phyloP scores from a whole-genome alignment of 2,329 filamentous ascomycete species.

The Aphanocladium album region DNA sequence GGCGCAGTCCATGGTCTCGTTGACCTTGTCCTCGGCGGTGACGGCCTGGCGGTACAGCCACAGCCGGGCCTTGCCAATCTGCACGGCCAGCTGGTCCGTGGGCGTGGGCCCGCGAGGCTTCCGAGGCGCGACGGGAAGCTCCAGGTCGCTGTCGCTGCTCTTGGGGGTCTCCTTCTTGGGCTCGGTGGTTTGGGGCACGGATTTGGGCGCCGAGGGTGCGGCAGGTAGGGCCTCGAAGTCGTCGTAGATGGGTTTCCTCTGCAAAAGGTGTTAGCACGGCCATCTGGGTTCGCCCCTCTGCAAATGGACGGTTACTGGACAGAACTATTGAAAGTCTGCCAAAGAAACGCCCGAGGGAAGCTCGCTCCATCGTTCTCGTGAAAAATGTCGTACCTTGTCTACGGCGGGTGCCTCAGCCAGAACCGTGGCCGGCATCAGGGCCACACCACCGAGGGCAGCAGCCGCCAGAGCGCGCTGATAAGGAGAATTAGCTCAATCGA shows the following conservation, averaged over 20 bases:
- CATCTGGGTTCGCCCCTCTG: conserved; percentile 16
- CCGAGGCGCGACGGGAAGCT: conserved; percentile 16
- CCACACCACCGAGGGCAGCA: conserved; percentile 44
- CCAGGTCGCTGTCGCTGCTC: conserved; percentile 16
- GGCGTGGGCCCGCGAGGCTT: conserved; percentile 59
- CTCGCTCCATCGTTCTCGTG: background rate
- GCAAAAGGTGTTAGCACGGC: background rate
- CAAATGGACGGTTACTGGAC: background rate
- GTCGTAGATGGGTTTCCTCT: conserved; percentile 76
- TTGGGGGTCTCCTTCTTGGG: background rate
- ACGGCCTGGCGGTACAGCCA: conserved; percentile 73
- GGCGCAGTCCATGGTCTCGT: conserved; percentile 71
- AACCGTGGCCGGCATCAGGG: conserved; percentile 42
- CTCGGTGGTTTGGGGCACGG: background rate
- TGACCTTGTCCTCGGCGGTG: conserved; percentile 74
- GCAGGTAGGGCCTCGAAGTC: conserved; percentile 41
- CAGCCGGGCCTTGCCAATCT: conserved; percentile 76
- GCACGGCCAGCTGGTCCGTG: conserved; percentile 79
- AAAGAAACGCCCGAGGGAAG: conserved; percentile 12
- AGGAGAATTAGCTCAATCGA: conserved; percentile 25
- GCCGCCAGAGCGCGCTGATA: conserved; percentile 47
- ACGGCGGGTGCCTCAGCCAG: conserved; percentile 45
- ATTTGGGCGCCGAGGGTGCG: background rate
- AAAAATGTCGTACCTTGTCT: conserved; percentile 11
- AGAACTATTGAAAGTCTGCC: conserved; percentile 6